A percentile compares a stretch with the other conserved stretches of the same genome.
These are phyloP conservation scores for Caloboletus firmus DNA, from an alignment of 1,284 basidiomycete genomes.

Conservation along the genomic window DNA sequence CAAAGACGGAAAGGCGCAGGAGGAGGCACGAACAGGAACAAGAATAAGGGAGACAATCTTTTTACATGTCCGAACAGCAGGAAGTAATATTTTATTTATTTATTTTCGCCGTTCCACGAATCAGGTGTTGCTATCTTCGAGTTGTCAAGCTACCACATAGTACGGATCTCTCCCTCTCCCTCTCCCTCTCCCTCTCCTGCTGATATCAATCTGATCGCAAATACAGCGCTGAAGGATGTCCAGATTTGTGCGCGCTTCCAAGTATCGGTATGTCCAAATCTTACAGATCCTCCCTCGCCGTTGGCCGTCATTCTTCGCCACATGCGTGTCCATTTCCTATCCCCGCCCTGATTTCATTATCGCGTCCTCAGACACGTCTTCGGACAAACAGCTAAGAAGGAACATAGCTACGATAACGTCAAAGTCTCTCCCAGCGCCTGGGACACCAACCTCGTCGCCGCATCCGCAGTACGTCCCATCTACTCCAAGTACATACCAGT, in stretches of 20 bases:
- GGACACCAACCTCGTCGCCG: constrained; percentile 94
- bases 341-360: constrained; percentile 3
- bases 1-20: too few species aligned
- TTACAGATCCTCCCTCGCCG: neutral
- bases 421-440: constrained; percentile 89
- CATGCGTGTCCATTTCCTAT: neutral
- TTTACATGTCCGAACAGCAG: too few species aligned
- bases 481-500: neutral
- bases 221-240: constrained; percentile 47
- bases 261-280: constrained; percentile 59
- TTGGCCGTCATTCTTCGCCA: neutral
- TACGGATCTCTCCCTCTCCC: neutral
- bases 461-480: constrained; percentile 63
- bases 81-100: too few species aligned
- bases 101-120: neutral
- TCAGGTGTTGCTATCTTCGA: neutral
- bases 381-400: constrained; percentile 82
- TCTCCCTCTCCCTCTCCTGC: neutral
- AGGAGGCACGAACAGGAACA: too few species aligned
- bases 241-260: constrained; percentile 69
- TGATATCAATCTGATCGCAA: constrained; percentile 6
- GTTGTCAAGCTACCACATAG: too few species aligned
- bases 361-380: constrained; percentile 75
- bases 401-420: constrained; percentile 85
- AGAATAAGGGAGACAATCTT: too few species aligned